These are phyloP conservation scores for Trichoderma orchidacearum DNA, from an alignment of 495 filamentous ascomycete species.

Conservation along the genomic window DNA sequence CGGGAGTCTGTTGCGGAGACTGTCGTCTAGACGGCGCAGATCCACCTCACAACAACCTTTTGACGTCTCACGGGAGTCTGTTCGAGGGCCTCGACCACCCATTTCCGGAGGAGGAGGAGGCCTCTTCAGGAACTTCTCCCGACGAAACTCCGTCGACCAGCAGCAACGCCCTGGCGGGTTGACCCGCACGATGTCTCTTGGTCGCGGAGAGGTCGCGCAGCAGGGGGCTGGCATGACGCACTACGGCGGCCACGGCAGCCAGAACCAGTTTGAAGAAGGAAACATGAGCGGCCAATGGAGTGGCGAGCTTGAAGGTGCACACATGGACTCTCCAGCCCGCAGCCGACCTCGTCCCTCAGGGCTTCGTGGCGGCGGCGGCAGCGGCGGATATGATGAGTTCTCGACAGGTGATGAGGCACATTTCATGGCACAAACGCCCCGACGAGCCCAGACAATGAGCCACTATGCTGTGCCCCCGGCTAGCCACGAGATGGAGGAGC, in stretches of 20 bases:
- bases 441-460: conserved; percentile 3
- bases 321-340: neutral
- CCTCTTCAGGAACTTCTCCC: conserved; percentile 24
- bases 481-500: neutral
- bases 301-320: conserved; percentile 20
- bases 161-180: conserved; percentile 29
- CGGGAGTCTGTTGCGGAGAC: conserved; percentile 10
- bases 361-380: neutral
- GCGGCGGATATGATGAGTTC: conserved; percentile 13
- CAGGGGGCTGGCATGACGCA: neutral
- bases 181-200: conserved; percentile 50
- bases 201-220: conserved; percentile 20
- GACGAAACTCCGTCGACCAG: conserved; percentile 23
- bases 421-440: conserved; percentile 22
- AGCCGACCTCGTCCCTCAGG: neutral
- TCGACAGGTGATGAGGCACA: conserved; percentile 27
- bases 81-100: conserved; percentile 15
- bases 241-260: conserved; percentile 12
- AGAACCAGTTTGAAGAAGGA: conserved; percentile 24
- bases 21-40: conserved; percentile 7
- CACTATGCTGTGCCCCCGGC: neutral
- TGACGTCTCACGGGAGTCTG: conserved; percentile 1
- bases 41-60: neutral
- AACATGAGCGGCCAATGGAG: conserved; percentile 39
- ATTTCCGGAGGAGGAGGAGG: conserved; percentile 11